phyloP scores from a whole-genome alignment of 371 early-diverging fungal species.

The Conidiobolus coronatus region DNA sequence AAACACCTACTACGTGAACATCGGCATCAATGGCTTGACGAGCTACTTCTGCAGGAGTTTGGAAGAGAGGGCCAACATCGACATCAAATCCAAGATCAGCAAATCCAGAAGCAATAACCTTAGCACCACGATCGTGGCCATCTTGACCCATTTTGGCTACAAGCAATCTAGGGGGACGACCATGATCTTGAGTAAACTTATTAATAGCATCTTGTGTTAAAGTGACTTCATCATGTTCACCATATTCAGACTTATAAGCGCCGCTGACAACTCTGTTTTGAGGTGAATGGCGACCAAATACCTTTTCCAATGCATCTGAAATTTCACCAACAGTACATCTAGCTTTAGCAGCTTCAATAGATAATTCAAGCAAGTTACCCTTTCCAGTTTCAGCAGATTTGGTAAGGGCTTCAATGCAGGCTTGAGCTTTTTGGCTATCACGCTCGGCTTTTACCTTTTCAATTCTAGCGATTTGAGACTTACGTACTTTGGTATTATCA shows the following conservation, averaged over 20 bases:
- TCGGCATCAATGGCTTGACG: slow-evolving; percentile 69
- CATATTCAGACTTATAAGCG: slow-evolving; percentile 62
- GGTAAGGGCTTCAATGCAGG: slow-evolving; percentile 29
- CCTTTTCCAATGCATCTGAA: slow-evolving; percentile 44
- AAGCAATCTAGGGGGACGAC: slow-evolving; percentile 57
- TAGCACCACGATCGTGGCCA: slow-evolving; percentile 75
- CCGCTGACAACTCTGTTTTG: slow-evolving; percentile 50
- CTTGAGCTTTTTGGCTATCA: slow-evolving; percentile 20
- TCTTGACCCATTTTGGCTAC: slow-evolving; percentile 82
- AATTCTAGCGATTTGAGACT: slow-evolving; percentile 34
- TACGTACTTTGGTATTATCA: slow-evolving; percentile 46
- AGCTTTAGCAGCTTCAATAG: slow-evolving; percentile 36
- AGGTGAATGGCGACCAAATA: slow-evolving; percentile 62
- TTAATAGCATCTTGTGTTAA: slow-evolving; percentile 27
- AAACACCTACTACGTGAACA: slow-evolving; percentile 67
- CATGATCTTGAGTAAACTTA: slow-evolving; percentile 14
- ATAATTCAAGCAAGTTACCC: slow-evolving; percentile 39
- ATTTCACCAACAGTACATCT: slow-evolving; percentile 71
- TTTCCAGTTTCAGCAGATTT: slow-evolving; percentile 28
- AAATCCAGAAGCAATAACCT: slow-evolving; percentile 69
- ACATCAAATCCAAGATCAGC: slow-evolving; percentile 77
- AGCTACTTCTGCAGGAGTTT: slow-evolving; percentile 65
- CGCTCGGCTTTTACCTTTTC: slow-evolving; percentile 20
- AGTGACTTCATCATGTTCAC: slow-evolving; percentile 29
- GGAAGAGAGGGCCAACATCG: slow-evolving; percentile 70